phyloP scores from a whole-genome alignment of 257 asterid genomes.

The Fraxinus excelsior region DNA sequence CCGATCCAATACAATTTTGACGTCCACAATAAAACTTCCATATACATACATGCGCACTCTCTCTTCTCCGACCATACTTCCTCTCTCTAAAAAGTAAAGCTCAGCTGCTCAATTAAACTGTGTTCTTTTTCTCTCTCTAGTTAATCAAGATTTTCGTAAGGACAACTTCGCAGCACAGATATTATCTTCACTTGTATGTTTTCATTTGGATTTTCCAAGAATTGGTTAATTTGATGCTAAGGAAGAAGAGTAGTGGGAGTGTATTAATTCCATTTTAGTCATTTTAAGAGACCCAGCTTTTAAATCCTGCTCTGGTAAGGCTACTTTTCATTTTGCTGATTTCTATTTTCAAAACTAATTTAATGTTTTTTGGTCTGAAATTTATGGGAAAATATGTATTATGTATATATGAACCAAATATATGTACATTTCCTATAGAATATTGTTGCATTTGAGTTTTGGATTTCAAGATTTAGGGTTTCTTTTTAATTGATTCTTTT shows the following conservation, averaged over 20 bases:
- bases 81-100: constrained; percentile 27
- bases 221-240: constrained; percentile 13
- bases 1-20: constrained; percentile 56
- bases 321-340: constrained; percentile 10
- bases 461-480: constrained; percentile 37
- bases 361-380: constrained; percentile 7
- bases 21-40: constrained; percentile 61
- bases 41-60: neutral
- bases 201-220: constrained; percentile 15
- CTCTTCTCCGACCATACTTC: neutral
- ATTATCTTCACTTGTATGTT: constrained; percentile 10
- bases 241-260: neutral
- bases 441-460: constrained; percentile 26
- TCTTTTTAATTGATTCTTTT: neutral
- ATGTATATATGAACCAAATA: constrained; percentile 1
- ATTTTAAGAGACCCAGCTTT: constrained; percentile 20
- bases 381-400: neutral
- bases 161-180: constrained; percentile 16
- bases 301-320: constrained; percentile 32
- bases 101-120: constrained; percentile 28
- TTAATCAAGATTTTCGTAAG: constrained; percentile 20
- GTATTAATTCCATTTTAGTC: constrained; percentile 25
- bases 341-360: neutral
- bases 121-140: constrained; percentile 29
- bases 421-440: neutral